Percentiles rank a stretch among this genome's conserved stretches.
Conservation (phyloP, 495 filamentous ascomycete species). For the Saxispiralis lemnorum region DNA sequence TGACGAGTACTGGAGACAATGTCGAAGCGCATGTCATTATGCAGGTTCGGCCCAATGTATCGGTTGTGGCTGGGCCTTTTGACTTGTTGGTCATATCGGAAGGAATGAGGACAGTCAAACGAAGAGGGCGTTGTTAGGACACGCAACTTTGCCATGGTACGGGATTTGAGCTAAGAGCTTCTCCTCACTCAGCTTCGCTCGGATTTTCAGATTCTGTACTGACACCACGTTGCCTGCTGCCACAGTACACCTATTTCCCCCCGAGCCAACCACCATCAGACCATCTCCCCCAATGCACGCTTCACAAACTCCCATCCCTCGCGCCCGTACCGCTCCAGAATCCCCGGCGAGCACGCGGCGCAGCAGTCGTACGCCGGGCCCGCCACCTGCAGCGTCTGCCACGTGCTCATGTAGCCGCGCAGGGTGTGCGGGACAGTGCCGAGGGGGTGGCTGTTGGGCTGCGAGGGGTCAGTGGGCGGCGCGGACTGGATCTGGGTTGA, state of each 20-base stretch:
- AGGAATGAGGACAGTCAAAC: too few species aligned
- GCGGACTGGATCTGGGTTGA: slow-evolving; percentile 18
- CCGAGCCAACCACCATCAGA: slow-evolving; percentile 80
- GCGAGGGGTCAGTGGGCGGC: slow-evolving; percentile 16
- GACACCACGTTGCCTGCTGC: slow-evolving; percentile 39
- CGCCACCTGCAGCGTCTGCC: slow-evolving; percentile 64
- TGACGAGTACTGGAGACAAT: too few species aligned
- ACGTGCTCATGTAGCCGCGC: slow-evolving; percentile 73
- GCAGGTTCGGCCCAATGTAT: too few species aligned
- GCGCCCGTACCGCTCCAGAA: slow-evolving; percentile 51
- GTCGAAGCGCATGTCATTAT: too few species aligned
- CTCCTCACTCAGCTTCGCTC: slow-evolving; percentile 47
- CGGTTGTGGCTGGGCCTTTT: too few species aligned
- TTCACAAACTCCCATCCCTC: slow-evolving; percentile 81
- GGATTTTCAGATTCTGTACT: too few species aligned
- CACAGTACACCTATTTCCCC: slow-evolving; percentile 75
- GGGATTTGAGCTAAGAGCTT: too few species aligned
- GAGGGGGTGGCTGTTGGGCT: slow-evolving; percentile 46
- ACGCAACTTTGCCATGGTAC: too few species aligned
- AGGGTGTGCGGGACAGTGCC: slow-evolving; percentile 86
- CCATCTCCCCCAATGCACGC: slow-evolving; percentile 62
- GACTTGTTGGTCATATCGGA: too few species aligned
- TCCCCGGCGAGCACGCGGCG: slow-evolving; percentile 69
- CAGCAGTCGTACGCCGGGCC: slow-evolving; percentile 78
- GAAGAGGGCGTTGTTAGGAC: too few species aligned